A percentile compares a stretch with the other conserved stretches of the same genome.
Evolutionary conservation across 2,329 filamentous ascomycete species (phyloP).

Genomic region (Volutella citrinella): DNA sequence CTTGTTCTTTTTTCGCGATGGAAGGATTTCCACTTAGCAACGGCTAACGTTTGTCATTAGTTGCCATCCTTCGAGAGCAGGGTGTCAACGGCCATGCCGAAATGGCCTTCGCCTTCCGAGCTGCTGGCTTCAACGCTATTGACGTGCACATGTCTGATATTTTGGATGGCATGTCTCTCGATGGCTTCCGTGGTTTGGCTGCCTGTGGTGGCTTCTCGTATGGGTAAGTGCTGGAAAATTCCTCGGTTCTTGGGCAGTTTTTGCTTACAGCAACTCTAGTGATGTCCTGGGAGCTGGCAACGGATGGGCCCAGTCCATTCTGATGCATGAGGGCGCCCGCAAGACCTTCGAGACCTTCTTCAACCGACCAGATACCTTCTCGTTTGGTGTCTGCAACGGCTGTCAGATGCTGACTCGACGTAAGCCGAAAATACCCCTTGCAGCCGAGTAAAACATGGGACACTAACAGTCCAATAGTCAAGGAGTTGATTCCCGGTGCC

Average conservation of each 20-base stretch:
- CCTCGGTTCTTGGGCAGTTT: no score
- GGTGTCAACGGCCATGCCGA: conserved; percentile 96
- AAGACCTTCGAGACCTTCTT: conserved; percentile 84
- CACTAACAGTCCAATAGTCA: conserved; percentile 13
- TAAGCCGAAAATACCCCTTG: conserved; percentile 3
- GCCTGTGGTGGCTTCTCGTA: conserved; percentile 98
- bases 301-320: conserved; percentile 92
- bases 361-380: conserved; percentile 81
- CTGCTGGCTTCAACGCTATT: conserved; percentile 85
- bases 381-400: conserved; percentile 93
- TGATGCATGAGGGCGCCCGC: conserved; percentile 75
- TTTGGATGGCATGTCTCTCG: conserved; percentile 72
- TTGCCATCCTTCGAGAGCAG: conserved; percentile 92
- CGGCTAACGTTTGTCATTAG: conserved; percentile 64
- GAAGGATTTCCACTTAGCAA: conserved; percentile 50
- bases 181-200: conserved; percentile 81
- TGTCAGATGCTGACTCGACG: conserved; percentile 86
- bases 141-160: conserved; percentile 98
- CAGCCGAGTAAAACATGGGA: neutral
- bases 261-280: no score
- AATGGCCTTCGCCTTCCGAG: conserved; percentile 94
- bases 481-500: conserved; percentile 25
- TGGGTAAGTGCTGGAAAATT: conserved; percentile 51
- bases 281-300: conserved; percentile 85
- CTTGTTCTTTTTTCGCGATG: conserved; percentile 5